Percentiles rank a stretch among this genome's conserved stretches.
phyloP scores from a whole-genome alignment of 768 basidiomycete genomes.

The Lentinula boryana region DNA sequence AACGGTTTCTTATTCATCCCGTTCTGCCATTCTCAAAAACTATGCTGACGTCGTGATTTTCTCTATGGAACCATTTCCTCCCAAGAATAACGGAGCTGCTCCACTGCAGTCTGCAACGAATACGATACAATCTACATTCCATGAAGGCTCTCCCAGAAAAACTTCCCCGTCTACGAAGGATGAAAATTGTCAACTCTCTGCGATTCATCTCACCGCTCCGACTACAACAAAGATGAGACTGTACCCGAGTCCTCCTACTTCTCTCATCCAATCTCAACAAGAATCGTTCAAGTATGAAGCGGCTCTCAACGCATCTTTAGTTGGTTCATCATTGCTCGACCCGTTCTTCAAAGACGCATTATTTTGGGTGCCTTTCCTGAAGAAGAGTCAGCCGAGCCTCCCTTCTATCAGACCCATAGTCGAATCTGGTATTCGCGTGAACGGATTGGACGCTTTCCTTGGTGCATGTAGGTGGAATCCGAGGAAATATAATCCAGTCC shows the following conservation, averaged over 20 bases:
- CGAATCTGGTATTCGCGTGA: neutral
- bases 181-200: neutral
- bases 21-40: too few species aligned
- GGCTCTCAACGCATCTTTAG: neutral
- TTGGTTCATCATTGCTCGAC: neutral
- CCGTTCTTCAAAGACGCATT: constrained; percentile 3
- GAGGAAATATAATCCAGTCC: neutral
- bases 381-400: neutral
- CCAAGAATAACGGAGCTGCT: neutral
- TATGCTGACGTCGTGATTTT: neutral
- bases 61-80: neutral
- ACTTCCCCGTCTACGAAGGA: neutral
- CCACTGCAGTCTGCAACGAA: neutral
- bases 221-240: neutral
- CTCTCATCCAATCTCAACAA: neutral
- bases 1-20: too few species aligned
- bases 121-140: neutral
- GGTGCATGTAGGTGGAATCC: constrained; percentile 4
- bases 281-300: neutral
- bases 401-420: neutral
- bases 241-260: neutral
- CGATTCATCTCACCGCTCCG: neutral
- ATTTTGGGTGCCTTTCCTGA: neutral
- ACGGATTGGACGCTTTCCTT: neutral
- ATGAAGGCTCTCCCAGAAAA: neutral